Base-by-base conservation (phyloP, 352 stramenopile species). In the Pythium insidiosum region DNA sequence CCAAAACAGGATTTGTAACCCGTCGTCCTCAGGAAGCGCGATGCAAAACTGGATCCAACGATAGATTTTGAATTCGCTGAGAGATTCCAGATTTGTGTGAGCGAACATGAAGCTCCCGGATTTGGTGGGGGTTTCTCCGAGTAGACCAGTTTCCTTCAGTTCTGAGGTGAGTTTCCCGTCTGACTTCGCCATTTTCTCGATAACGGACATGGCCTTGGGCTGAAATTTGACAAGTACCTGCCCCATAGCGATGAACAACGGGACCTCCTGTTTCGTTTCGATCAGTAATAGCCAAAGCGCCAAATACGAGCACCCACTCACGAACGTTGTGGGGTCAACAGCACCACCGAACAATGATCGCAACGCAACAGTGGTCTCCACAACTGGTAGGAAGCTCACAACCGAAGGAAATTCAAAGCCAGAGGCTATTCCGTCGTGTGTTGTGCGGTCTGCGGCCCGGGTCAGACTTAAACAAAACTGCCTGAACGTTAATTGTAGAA, bases 181-280 rank as follows among this genome's bases (percentile, higher is more conserved):
- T 0, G 61, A 68, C 39, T 72, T 81, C 46, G 73, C 81, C 55
- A 87, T 75, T 42, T 88, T 91, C 36, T 87, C 73, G 23, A 91
- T 34, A 40, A 87, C 88, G 25, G 78, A 82, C 61, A 83, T 88
- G 9, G 79, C 71, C 33, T 79, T 82, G 0, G 79, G 76, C 24
- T 88, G 76, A 40, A 69, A 87, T 36, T 85, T 84, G 6, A 88
- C 63, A 61, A 91, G 69, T 0, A 91, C 26, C 20, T 71, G 56
- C 2, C 79, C 79, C 63, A 88, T 72, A 2, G 61, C 61, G 3
- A 73, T 43, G 42, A 88, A 89, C 33, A 91, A 44, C 4, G 69
- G 66, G 5, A 79, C 59, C 50, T 91, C 79, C 52, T 87, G 82
- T 19, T 72, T 67, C n/a, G 77, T 84, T 58, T 91, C 79, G 7